phyloP scores from a whole-genome alignment of 331 rosid species.

The Prunus yedoensis region DNA sequence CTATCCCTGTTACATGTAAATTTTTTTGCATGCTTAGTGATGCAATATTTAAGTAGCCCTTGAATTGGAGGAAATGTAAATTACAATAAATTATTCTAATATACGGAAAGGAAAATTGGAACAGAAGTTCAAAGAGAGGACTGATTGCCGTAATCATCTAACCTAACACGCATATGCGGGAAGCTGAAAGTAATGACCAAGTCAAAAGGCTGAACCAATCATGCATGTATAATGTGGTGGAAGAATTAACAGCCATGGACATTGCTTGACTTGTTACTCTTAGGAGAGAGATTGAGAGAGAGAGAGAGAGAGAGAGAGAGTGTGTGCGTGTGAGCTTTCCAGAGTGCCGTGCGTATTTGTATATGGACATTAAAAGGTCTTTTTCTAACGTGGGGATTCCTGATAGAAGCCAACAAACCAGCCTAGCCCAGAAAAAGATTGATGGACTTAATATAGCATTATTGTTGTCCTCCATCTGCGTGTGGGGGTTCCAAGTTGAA shows the following conservation, averaged over 20 bases:
- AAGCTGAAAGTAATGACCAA: background rate
- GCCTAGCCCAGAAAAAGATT: conserved; percentile 56
- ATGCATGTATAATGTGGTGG: conserved; percentile 23
- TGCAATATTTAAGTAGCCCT: too few species aligned
- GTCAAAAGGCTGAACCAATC: background rate
- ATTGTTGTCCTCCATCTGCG: conserved; percentile 23
- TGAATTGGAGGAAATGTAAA: too few species aligned
- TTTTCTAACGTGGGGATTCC: conserved; percentile 42
- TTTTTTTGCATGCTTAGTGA: too few species aligned
- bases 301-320: too few species aligned
- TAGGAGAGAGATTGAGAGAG: background rate
- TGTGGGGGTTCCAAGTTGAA: conserved; percentile 29
- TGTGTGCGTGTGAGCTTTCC: conserved; percentile 3
- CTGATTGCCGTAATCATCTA: too few species aligned
- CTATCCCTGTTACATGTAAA: rapidly evolving
- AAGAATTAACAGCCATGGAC: background rate
- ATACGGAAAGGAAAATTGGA: too few species aligned
- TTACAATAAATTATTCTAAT: too few species aligned
- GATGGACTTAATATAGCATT: conserved; percentile 27
- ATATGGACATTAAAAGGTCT: conserved; percentile 34
- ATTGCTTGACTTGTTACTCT: conserved; percentile 5
- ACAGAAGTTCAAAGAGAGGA: too few species aligned
- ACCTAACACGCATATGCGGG: too few species aligned
- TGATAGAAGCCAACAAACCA: conserved; percentile 42
- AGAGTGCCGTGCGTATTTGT: conserved; percentile 26